Conservation (phyloP, 148 eudicot species). For the Pouteria glomerata region DNA sequence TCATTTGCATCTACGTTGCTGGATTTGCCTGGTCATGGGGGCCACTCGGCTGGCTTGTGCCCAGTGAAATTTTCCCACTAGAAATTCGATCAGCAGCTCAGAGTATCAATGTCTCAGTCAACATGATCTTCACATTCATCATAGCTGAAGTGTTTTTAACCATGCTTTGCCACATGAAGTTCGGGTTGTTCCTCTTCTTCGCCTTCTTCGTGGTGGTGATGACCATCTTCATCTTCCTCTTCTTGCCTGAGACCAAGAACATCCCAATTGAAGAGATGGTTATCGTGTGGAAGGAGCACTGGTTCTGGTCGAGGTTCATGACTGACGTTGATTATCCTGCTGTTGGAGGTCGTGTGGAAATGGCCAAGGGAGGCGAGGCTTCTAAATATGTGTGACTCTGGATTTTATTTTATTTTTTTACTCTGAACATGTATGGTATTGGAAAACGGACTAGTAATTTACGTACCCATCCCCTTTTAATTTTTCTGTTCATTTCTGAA, state of each 20-base stretch:
- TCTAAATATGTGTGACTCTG: too few species aligned
- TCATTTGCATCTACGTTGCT: slow-evolving; percentile 38
- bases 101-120: slow-evolving; percentile 26
- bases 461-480: too few species aligned
- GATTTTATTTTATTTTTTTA: too few species aligned
- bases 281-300: slow-evolving; percentile 32
- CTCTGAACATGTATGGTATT: too few species aligned
- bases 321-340: slow-evolving; percentile 5
- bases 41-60: slow-evolving; percentile 46
- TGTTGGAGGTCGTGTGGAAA: not conserved
- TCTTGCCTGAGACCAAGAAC: slow-evolving; percentile 42
- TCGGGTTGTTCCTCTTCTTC: slow-evolving; percentile 40
- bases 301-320: slow-evolving; percentile 36
- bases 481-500: too few species aligned
- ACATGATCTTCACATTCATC: slow-evolving; percentile 35
- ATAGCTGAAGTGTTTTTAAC: slow-evolving; percentile 30
- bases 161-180: slow-evolving; percentile 37
- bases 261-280: slow-evolving; percentile 41
- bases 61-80: slow-evolving; percentile 40
- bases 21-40: slow-evolving; percentile 54
- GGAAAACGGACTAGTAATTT: too few species aligned
- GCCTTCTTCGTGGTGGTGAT: slow-evolving; percentile 32
- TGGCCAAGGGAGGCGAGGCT: not conserved
- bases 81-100: slow-evolving; percentile 44
- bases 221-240: slow-evolving; percentile 31